A percentile compares a stretch with the other conserved stretches of the same genome.
These are phyloP conservation scores for Iris pallida DNA, from an alignment of 116 monocot species.

Conservation along the genomic window DNA sequence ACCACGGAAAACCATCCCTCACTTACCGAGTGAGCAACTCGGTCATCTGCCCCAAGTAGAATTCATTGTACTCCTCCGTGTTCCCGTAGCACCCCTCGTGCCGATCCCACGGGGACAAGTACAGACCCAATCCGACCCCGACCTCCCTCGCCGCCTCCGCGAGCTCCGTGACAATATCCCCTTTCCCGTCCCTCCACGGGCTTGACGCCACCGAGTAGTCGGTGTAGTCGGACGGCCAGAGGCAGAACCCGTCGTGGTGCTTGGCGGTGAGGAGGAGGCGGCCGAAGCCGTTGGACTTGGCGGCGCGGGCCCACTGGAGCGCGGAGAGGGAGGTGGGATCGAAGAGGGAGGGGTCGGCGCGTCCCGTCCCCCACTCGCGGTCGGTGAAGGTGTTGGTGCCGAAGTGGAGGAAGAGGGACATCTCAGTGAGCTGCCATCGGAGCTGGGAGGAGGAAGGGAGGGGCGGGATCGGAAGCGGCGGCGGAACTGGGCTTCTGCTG, in stretches of 20 bases:
- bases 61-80: constrained; percentile 70
- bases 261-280: constrained; percentile 79
- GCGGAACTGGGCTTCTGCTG: constrained; percentile 11
- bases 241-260: constrained; percentile 98
- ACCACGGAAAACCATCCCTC: not conserved
- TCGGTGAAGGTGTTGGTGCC: constrained; percentile 96
- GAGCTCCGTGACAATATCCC: constrained; percentile 72
- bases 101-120: constrained; percentile 93
- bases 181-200: constrained; percentile 53
- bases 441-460: constrained; percentile 71
- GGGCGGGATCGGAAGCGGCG: constrained; percentile 75
- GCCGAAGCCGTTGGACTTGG: constrained; percentile 54
- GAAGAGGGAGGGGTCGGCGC: constrained; percentile 56
- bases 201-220: constrained; percentile 68
- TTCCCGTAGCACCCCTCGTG: constrained; percentile 70
- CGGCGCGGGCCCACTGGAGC: constrained; percentile 67
- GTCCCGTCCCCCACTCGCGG: constrained; percentile 86
- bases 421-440: constrained; percentile 72
- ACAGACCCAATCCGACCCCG: constrained; percentile 70
- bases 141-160: constrained; percentile 51
- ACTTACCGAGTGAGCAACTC: constrained; percentile 71
- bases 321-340: constrained; percentile 54
- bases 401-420: constrained; percentile 95
- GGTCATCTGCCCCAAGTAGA: constrained; percentile 80
- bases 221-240: constrained; percentile 88